Evolutionary conservation across 2,329 filamentous ascomycete genomes (phyloP).

Genomic region (Leptographium radiaticola): DNA sequence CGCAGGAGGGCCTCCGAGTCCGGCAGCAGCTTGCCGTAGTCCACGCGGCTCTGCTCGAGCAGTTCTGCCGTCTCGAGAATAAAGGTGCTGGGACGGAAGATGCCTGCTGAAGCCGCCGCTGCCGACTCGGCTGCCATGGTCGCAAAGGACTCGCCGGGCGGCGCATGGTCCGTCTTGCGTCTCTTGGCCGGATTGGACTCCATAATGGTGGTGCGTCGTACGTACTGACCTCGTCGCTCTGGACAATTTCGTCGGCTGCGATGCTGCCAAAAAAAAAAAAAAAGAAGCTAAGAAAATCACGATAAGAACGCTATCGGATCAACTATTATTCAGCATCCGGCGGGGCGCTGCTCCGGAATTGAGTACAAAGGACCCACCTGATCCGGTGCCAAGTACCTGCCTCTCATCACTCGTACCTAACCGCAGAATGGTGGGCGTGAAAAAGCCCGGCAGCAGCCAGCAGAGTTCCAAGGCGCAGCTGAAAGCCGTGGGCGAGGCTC

Average conservation of each 20-base stretch:
- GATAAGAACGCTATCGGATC: slow-evolving; percentile 1
- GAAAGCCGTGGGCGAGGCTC: slow-evolving; percentile 66
- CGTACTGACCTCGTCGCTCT: no score
- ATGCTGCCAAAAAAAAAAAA: background rate
- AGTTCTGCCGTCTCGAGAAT: slow-evolving; percentile 48
- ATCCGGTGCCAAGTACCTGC: background rate
- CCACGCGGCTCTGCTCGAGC: slow-evolving; percentile 38
- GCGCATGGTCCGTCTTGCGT: slow-evolving; percentile 19
- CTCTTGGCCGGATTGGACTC: slow-evolving; percentile 20
- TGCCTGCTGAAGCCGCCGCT: slow-evolving; percentile 17
- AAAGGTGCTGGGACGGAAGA: slow-evolving; percentile 35
- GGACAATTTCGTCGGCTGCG: background rate
- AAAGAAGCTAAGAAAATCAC: background rate
- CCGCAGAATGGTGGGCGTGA: slow-evolving; percentile 7
- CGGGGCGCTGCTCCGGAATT: background rate
- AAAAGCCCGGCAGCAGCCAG: slow-evolving; percentile 24
- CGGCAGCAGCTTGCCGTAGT: slow-evolving; percentile 35
- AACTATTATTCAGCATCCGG: background rate
- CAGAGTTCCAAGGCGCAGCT: slow-evolving; percentile 55
- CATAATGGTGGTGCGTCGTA: slow-evolving; percentile 12
- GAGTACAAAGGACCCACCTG: background rate
- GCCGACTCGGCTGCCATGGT: slow-evolving; percentile 12
- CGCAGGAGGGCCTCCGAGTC: slow-evolving; percentile 37
- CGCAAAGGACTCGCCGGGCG: background rate
- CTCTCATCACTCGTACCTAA: background rate